Evolutionary conservation across 345 rosid species (phyloP), one percentile per base, ranked within the genome.

Genomic region (Populus simonii): DNA sequence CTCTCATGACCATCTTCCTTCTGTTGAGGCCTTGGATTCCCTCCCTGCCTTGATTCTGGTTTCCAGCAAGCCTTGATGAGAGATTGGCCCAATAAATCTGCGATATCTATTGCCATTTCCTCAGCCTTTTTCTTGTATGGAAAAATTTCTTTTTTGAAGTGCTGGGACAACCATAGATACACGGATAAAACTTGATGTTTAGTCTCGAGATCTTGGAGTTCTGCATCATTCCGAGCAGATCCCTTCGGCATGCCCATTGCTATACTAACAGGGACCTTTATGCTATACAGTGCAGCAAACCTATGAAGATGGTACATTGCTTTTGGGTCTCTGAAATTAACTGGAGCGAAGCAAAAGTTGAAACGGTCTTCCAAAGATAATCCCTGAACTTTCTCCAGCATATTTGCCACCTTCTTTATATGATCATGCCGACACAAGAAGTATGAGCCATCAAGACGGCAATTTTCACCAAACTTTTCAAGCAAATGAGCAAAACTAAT

Each of bases 311-410:
- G 93, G 77, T 92, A 86, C 99, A 93, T 92, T 5, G 97, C 93
- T 82, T 89, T 92, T 38, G 99, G 98, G 81, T 95, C 94, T 85
- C 98, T 87, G 35, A 93, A 43, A 85, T 93, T 95, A 62, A 93
- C 96, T 7, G 99, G 99, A 25, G 99, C 98, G 78, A 95, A 95
- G 79, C 94, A 93, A 84, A 95, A 95, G 89, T 95, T 92, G 80
- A 93, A 95, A 45, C 99, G 90, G 73, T 95, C 97, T 85, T 90
- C 91, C 63, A 95, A 80, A 23, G 99, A 93, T 72, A 95, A 51
- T 35, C 92, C 92, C 39, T 74, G 76, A 11, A 93, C 91, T 84
- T 87, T 95, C 89, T 95, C 97, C 88, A 95, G 83, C 98, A 93
- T 89, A 81, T 93, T 93, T 47, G 98, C 99, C 11, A 95, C 95